A percentile compares a stretch with the other conserved stretches of the same genome.
Evolutionary conservation across 2,329 filamentous ascomycete species (phyloP).

Genomic region (Venturia carpophila): DNA sequence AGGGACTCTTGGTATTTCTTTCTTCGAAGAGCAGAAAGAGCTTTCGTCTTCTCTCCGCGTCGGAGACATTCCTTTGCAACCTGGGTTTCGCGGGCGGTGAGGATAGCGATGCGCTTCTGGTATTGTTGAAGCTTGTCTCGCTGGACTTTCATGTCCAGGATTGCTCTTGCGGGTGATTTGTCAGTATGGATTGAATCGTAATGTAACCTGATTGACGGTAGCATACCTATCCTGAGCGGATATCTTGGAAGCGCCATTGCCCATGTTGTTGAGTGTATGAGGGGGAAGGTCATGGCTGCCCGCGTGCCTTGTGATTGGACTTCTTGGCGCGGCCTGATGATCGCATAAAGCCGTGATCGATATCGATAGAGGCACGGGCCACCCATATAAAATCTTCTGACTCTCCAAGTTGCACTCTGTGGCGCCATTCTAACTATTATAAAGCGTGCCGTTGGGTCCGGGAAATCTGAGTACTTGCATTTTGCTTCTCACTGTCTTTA

Average conservation of each 20-base stretch:
- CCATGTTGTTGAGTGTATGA: conserved; percentile 1
- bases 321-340: conserved; percentile 1
- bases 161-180: conserved; percentile 55
- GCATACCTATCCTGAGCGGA: conserved; percentile 78
- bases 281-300: background rate
- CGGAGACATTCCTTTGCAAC: conserved; percentile 78
- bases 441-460: too few species aligned
- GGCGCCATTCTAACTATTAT: too few species aligned
- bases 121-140: conserved; percentile 96
- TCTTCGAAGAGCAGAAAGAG: conserved; percentile 77
- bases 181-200: conserved; percentile 14
- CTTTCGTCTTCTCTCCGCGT: conserved; percentile 69
- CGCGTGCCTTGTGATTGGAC: background rate
- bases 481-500: background rate
- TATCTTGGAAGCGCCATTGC: conserved; percentile 41
- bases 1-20: conserved; percentile 97
- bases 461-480: background rate
- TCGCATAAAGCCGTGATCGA: background rate
- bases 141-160: conserved; percentile 95
- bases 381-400: background rate
- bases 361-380: background rate
- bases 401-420: background rate
- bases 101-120: conserved; percentile 76
- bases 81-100: conserved; percentile 80
- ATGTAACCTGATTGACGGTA: background rate